A percentile compares a stretch with the other conserved stretches of the same genome.
Conservation (phyloP, 2,329 filamentous ascomycete species). For the Mycosphaerelloides madeirae region DNA sequence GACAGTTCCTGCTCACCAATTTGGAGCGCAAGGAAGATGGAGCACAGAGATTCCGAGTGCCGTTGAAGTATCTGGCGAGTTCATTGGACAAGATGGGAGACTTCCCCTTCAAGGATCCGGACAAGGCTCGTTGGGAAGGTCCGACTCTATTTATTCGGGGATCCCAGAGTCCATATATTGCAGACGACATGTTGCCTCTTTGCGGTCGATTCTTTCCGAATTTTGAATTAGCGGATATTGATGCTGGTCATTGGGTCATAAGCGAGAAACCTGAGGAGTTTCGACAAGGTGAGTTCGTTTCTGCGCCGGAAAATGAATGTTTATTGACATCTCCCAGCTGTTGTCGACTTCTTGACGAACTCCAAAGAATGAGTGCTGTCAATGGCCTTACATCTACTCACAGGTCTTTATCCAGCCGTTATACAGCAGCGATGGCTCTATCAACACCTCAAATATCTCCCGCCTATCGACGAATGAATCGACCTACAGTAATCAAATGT, state of each 20-base stretch:
- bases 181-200: conserved; percentile 73
- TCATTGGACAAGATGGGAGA: conserved; percentile 73
- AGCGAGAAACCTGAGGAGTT: conserved; percentile 83
- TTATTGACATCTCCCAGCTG: conserved; percentile 42
- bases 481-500: not conserved
- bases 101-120: conserved; percentile 77
- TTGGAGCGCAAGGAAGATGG: conserved; percentile 56
- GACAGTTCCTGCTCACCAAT: conserved; percentile 90
- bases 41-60: conserved; percentile 70
- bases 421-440: too few species aligned
- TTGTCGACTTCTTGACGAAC: conserved; percentile 57
- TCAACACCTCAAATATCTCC: not conserved
- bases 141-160: conserved; percentile 77
- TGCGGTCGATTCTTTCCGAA: conserved; percentile 78
- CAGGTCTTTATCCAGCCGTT: not conserved
- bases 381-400: not conserved
- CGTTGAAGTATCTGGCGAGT: conserved; percentile 64
- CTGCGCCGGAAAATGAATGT: not conserved
- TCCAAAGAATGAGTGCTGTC: conserved; percentile 43
- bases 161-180: conserved; percentile 70
- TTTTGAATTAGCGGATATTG: conserved; percentile 68
- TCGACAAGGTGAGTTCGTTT: conserved; percentile 55
- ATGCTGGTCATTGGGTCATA: conserved; percentile 82
- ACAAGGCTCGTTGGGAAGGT: conserved; percentile 64
- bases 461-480: not conserved